These are phyloP conservation scores for Eimeria sp. DNA, from an alignment of 169 alveolate genomes.

Conservation along the genomic window DNA sequence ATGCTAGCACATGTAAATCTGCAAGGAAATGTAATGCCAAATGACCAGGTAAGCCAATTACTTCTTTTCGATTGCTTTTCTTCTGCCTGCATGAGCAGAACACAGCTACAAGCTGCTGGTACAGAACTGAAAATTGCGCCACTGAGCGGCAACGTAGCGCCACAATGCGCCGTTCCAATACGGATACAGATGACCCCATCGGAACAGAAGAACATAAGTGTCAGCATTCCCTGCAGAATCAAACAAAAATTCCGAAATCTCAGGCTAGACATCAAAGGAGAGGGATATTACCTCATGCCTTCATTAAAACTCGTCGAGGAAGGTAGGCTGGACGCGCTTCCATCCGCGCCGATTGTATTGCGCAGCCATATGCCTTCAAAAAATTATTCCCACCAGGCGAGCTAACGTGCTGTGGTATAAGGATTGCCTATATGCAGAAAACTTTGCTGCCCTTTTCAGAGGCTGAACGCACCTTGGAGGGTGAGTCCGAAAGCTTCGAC, in stretches of 20 bases:
- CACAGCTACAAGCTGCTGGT: constrained; percentile 28
- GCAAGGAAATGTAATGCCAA: too few relatives aligned
- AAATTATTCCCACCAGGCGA: background rate
- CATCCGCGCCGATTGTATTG: background rate
- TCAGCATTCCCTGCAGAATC: constrained; percentile 94
- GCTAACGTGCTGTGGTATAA: background rate
- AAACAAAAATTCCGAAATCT: constrained; percentile 94
- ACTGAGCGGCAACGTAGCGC: constrained; percentile 33
- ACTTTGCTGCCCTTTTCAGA: constrained; percentile 79
- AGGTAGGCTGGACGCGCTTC: constrained; percentile 76
- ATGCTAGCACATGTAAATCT: too few relatives aligned
- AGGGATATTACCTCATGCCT: constrained; percentile 92
- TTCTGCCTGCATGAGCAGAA: constrained; percentile 78
- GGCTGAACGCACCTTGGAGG: constrained; percentile 85
- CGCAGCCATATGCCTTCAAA: background rate
- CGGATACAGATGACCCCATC: constrained; percentile 90
- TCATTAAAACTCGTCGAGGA: constrained; percentile 86
- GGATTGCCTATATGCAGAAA: background rate
- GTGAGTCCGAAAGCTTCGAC: constrained; percentile 78
- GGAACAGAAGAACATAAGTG: constrained; percentile 92
- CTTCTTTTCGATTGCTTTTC: background rate
- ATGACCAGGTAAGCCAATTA: background rate
- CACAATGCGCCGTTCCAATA: constrained; percentile 24
- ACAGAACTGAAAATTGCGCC: constrained; percentile 59
- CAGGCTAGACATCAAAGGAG: constrained; percentile 96